phyloP scores from a whole-genome alignment of 192 early-diverging fungal species.

The Thamnidium elegans region DNA sequence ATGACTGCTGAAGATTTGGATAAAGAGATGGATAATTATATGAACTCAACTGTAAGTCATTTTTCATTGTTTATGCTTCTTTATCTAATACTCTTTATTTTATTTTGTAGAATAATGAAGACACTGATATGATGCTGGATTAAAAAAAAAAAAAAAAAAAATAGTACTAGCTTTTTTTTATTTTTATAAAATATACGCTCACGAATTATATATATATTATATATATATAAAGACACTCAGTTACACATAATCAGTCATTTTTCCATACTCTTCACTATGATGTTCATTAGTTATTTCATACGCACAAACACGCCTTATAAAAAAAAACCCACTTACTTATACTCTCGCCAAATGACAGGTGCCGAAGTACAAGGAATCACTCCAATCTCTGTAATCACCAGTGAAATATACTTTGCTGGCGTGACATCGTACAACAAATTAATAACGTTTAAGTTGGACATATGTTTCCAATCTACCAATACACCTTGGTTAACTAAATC shows the following conservation, averaged over 20 bases:
- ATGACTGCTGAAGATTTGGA: slow-evolving; percentile 48
- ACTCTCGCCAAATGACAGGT: slow-evolving; percentile 58
- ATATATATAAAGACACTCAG: not conserved
- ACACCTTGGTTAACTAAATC: slow-evolving; percentile 61
- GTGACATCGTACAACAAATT: slow-evolving; percentile 95
- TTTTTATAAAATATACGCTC: not conserved
- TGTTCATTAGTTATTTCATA: not conserved
- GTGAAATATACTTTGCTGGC: slow-evolving; percentile 87
- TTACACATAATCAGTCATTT: not conserved
- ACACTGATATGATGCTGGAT: slow-evolving; percentile 16
- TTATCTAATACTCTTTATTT: not conserved
- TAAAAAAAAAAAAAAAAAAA: not conserved
- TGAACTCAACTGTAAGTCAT: slow-evolving; percentile 31
- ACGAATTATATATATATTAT: not conserved
- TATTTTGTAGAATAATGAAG: slow-evolving; percentile 11
- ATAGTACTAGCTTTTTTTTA: not conserved
- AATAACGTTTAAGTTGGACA: slow-evolving; percentile 75
- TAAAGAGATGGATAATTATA: slow-evolving; percentile 57
- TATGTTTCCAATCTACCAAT: slow-evolving; percentile 72
- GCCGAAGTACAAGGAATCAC: slow-evolving; percentile 88
- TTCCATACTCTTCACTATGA: slow-evolving; percentile 31
- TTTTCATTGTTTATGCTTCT: not conserved
- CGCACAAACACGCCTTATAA: not conserved
- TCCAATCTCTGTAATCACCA: slow-evolving; percentile 90
- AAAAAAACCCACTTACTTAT: slow-evolving; percentile 32